These are phyloP conservation scores for Penicillium palitans DNA, from an alignment of 2,329 filamentous ascomycete genomes.

Conservation along the genomic window DNA sequence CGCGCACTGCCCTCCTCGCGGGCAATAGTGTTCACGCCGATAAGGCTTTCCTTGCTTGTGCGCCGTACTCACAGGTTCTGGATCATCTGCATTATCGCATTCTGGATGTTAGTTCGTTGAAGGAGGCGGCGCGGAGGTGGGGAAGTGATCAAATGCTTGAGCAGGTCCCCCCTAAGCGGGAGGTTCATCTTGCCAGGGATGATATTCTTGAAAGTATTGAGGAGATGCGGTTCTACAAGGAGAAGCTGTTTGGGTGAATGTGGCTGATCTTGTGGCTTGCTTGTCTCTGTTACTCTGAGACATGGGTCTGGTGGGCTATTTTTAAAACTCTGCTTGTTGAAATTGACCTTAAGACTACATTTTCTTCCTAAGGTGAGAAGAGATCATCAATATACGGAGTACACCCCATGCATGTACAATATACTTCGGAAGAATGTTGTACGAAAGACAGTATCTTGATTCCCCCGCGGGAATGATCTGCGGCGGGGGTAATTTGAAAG, in stretches of 20 bases:
- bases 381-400: background rate
- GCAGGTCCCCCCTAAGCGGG: slow-evolving; percentile 69
- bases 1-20: slow-evolving; percentile 70
- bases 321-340: background rate
- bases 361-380: background rate
- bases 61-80: slow-evolving; percentile 71
- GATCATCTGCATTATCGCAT: slow-evolving; percentile 86
- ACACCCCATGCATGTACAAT: background rate
- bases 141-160: slow-evolving; percentile 60
- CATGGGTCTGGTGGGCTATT: background rate
- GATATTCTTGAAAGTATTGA: slow-evolving; percentile 95
- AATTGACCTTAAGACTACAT: background rate
- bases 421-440: background rate
- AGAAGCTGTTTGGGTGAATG: slow-evolving; percentile 60
- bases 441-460: background rate
- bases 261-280: background rate
- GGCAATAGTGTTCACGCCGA: slow-evolving; percentile 95
- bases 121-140: slow-evolving; percentile 87
- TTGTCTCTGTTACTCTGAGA: slow-evolving; percentile 1
- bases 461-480: slow-evolving; percentile 3
- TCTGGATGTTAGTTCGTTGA: slow-evolving; percentile 86
- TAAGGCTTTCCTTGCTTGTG: slow-evolving; percentile 71
- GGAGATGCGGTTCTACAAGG: slow-evolving; percentile 81
- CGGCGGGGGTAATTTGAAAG: slow-evolving; percentile 2
- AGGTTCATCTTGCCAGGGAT: slow-evolving; percentile 76